A percentile compares a stretch with the other conserved stretches of the same genome.
These are phyloP conservation scores for Nematocida ausubeli DNA, from an alignment of 371 early-diverging fungal species.

Conservation along the genomic window DNA sequence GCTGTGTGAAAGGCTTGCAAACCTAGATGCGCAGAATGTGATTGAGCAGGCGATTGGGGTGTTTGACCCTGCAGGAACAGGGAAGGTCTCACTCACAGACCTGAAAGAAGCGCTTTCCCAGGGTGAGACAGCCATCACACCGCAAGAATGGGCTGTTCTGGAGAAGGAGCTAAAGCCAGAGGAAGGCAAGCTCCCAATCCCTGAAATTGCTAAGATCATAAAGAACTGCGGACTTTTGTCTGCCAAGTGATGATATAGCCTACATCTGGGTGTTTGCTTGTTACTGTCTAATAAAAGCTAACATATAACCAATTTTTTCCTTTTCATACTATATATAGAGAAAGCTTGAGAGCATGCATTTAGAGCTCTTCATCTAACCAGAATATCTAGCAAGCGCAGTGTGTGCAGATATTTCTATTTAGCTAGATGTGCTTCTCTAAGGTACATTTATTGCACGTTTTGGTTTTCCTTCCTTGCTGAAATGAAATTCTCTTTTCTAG, in stretches of 20 bases:
- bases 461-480: no score
- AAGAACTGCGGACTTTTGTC: conserved; percentile 51
- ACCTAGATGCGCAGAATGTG: conserved; percentile 78
- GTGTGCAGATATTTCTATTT: no score
- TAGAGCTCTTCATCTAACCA: no score
- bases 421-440: no score
- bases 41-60: conserved; percentile 78
- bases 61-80: conserved; percentile 71
- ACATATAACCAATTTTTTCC: no score
- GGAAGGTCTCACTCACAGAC: conserved; percentile 10
- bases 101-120: conserved; percentile 21
- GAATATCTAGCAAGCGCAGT: no score
- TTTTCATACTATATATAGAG: no score
- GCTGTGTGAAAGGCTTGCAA: conserved; percentile 82
- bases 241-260: conserved; percentile 23
- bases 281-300: no score
- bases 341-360: no score
- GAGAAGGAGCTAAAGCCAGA: conserved; percentile 42
- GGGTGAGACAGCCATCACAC: neutral
- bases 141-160: conserved; percentile 35
- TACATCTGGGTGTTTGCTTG: no score
- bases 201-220: conserved; percentile 21
- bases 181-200: conserved; percentile 12
- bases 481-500: no score
- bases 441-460: no score